These are phyloP conservation scores for Cichorium intybus DNA, from an alignment of 140 eudicot genomes.

Conservation along the genomic window DNA sequence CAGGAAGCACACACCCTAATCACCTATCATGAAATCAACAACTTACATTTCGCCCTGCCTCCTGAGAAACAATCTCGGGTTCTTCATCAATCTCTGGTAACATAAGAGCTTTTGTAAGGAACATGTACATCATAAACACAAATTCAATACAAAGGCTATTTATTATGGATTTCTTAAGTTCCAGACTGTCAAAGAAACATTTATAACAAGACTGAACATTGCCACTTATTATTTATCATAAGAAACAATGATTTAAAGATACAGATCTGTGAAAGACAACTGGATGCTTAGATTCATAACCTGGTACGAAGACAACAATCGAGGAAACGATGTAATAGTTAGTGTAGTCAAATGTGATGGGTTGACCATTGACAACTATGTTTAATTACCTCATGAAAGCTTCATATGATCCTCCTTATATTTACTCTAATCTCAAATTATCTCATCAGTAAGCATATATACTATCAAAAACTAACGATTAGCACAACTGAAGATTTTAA, in stretches of 20 bases:
- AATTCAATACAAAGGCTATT: neutral
- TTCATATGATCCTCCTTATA: too few species aligned
- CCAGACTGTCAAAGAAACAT: neutral
- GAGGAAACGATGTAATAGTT: too few species aligned
- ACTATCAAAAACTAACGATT: too few species aligned
- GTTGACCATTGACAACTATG: too few species aligned
- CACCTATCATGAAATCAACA: neutral
- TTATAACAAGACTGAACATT: neutral
- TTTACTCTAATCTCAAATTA: too few species aligned
- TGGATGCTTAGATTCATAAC: too few species aligned
- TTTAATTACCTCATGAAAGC: too few species aligned
- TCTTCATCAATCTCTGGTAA: conserved; percentile 52
- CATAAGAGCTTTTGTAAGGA: conserved; percentile 21
- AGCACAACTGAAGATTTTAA: neutral
- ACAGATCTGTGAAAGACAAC: neutral
- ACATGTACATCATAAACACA: neutral
- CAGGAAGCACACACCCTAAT: too few species aligned
- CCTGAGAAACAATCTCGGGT: conserved; percentile 36
- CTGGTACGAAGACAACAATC: neutral
- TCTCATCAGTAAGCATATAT: too few species aligned
- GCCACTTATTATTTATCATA: neutral
- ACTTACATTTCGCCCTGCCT: conserved; percentile 41
- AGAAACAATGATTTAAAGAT: neutral
- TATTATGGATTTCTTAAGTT: neutral
- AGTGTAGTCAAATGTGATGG: too few species aligned